Base-by-base conservation (phyloP, 106 monocot genomes). In the Allium sativum region DNA sequence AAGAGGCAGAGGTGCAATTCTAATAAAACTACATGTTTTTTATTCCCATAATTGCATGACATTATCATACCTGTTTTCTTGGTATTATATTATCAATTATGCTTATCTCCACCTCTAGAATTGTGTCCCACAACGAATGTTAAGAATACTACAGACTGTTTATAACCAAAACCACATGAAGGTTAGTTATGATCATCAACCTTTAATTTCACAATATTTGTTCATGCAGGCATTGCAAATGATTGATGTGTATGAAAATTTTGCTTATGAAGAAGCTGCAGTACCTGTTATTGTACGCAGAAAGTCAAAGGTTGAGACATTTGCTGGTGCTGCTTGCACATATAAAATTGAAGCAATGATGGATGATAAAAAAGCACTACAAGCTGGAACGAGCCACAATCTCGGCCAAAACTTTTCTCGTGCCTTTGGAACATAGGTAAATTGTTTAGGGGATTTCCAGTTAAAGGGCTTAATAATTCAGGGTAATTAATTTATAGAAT, bases 271-370 rank as follows among this genome's bases (percentile, higher is more conserved):
- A 70, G 72, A 88, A 82, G 96, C 96, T 73, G 90, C 91, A 72
- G 86, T 96, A 75, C 96, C 96, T 73, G 96, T 96, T 74, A 84
- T 96, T 72, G 70, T 75, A 70, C 91, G 96, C 72, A 70, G 91
- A 64, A 96, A 96, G 78, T 91, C 96, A 58, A 87, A 47, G 64
- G 58, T 57, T 45, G 96, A 96, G 69, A 91, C 96, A 48, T 96
- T 96, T 84, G 91, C 96, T 74, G 96, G 96, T 69, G 91, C 96
- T 56, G 68, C 65, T 52, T 77, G 82, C 67, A 88, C 96, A 74
- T 98, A 98, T 65, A 98, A 91, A 51, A 98, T 98, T 70, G 96
- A 98, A 78, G 96, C 91, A 71, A 98, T 98, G 96, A 98, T 98
- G 96, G 96, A 91, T 70, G 96, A 98, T 60, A 87, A 55, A 55